phyloP scores from a whole-genome alignment of 164 flowering plant genomes.

The Annona squamosa region DNA sequence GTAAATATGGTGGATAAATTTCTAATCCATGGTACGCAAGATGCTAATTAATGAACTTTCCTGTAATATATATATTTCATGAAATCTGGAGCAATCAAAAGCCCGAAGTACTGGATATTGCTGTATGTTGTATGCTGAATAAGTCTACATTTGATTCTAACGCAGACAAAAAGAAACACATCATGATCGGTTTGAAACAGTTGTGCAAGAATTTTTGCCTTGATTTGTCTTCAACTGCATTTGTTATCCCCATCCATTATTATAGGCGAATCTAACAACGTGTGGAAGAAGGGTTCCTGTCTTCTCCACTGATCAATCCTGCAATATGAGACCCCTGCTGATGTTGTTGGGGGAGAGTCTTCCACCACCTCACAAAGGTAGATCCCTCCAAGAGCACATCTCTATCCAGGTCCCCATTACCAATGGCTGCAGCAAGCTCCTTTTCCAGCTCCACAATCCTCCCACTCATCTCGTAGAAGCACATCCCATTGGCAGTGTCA shows the following conservation, averaged over 20 bases:
- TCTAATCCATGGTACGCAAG: too few species aligned
- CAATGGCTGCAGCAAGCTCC: conserved; percentile 24
- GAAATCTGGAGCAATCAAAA: too few species aligned
- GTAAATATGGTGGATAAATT: too few species aligned
- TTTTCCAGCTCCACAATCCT: conserved; percentile 29
- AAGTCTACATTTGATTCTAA: too few species aligned
- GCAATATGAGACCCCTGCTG: conserved; percentile 25
- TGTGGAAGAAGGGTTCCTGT: conserved; percentile 8
- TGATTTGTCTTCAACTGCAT: not conserved
- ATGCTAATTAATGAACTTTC: too few species aligned
- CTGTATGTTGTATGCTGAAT: too few species aligned
- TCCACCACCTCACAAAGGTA: conserved; percentile 69
- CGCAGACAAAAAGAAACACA: too few species aligned
- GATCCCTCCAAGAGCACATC: conserved; percentile 51
- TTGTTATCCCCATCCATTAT: not conserved
- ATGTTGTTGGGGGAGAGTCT: conserved; percentile 35
- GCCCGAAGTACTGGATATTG: too few species aligned
- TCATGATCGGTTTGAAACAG: too few species aligned
- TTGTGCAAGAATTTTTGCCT: too few species aligned
- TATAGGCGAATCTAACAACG: not conserved
- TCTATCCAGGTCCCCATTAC: conserved; percentile 13
- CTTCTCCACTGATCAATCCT: conserved; percentile 11
- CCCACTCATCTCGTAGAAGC: conserved; percentile 24
- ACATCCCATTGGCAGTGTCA: not conserved
- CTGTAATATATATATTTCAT: too few species aligned